Evolutionary conservation across 495 filamentous ascomycete species (phyloP).

Genomic region (Penicillium manginii): DNA sequence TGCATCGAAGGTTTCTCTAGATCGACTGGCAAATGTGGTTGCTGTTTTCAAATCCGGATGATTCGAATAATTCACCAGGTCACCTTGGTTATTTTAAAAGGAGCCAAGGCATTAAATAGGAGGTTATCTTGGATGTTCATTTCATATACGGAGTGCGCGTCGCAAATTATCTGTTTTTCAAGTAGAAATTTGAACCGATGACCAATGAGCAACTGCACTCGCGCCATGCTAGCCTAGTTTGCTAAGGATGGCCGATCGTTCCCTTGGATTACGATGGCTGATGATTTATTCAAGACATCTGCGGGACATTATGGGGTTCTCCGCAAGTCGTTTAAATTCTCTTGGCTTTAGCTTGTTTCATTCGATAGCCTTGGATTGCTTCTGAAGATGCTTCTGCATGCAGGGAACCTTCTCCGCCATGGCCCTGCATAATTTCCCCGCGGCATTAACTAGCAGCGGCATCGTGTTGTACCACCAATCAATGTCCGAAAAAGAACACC

Average conservation of each 20-base stretch:
- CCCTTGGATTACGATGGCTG: too few relatives aligned
- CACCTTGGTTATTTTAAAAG: neutral
- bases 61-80: neutral
- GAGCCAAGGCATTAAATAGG: too few relatives aligned
- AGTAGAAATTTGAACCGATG: too few relatives aligned
- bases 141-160: too few relatives aligned
- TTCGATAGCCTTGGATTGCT: neutral
- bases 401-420: neutral
- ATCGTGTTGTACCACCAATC: slow-evolving; percentile 1
- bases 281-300: neutral
- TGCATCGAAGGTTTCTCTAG: slow-evolving; percentile 22
- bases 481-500: neutral
- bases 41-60: neutral
- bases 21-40: slow-evolving; percentile 30
- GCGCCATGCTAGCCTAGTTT: too few relatives aligned
- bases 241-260: too few relatives aligned
- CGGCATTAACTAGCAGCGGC: neutral
- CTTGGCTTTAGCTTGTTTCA: slow-evolving; percentile 4
- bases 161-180: too few relatives aligned
- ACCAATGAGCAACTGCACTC: too few relatives aligned
- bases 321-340: neutral
- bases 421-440: neutral
- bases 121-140: too few relatives aligned
- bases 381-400: neutral
- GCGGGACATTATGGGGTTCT: neutral